Percentiles rank a stretch among this genome's conserved stretches.
phyloP scores from a whole-genome alignment of 2,329 filamentous ascomycete genomes.

The Claviceps spartinae region DNA sequence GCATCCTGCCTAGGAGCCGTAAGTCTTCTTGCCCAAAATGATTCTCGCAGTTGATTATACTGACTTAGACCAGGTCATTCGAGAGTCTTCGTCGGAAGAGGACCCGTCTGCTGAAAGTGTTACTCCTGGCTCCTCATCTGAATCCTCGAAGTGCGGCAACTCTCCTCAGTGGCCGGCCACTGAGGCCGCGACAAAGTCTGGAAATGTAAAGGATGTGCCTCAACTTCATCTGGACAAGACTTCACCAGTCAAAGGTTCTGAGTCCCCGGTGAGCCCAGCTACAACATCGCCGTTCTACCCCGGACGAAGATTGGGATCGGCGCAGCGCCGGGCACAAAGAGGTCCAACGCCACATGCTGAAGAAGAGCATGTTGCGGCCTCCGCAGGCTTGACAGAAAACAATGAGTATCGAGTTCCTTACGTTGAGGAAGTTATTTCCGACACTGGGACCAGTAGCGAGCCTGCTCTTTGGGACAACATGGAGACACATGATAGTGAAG shows the following conservation, averaged over 20 bases:
- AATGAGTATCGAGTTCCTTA: constrained; percentile 9
- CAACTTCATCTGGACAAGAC: neutral
- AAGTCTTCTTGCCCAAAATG: neutral
- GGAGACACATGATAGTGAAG: neutral
- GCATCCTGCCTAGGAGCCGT: constrained; percentile 15
- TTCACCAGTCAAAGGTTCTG: neutral
- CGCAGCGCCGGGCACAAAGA: constrained; percentile 16
- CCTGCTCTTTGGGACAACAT: neutral
- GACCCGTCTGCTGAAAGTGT: neutral
- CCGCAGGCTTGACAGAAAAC: neutral
- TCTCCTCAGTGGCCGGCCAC: neutral
- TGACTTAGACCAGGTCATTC: neutral
- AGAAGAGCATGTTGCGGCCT: neutral
- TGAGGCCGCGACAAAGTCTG: neutral
- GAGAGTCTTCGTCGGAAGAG: neutral
- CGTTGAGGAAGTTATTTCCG: constrained; percentile 6
- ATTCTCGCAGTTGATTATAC: neutral
- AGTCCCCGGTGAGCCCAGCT: constrained; percentile 1
- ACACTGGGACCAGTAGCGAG: neutral
- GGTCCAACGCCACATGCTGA: constrained; percentile 5
- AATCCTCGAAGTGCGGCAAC: neutral
- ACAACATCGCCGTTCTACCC: constrained; percentile 10
- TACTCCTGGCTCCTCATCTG: neutral
- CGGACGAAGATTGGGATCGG: constrained; percentile 13
- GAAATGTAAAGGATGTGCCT: neutral